phyloP scores from a whole-genome alignment of 257 asterid species.

The Solanum dulcamara region DNA sequence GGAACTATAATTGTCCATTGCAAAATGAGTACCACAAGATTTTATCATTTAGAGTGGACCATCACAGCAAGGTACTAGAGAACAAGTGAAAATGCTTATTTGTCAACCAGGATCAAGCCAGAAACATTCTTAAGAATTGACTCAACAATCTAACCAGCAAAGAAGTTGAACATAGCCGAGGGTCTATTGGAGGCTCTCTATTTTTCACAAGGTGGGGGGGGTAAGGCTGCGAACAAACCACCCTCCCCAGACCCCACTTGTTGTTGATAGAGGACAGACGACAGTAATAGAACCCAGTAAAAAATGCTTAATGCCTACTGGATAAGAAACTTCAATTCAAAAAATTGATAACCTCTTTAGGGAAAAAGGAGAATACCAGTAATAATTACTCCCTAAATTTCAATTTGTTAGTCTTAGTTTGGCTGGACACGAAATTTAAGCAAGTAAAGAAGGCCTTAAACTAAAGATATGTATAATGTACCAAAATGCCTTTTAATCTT shows the following conservation, averaged over 20 bases:
- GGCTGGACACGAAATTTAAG: too few species aligned
- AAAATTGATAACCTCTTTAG: neutral
- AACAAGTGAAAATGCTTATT: neutral
- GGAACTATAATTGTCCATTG: neutral
- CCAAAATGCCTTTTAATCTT: too few species aligned
- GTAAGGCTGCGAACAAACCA: too few species aligned
- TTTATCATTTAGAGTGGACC: neutral
- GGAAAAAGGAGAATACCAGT: neutral
- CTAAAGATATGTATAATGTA: too few species aligned
- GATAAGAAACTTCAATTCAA: neutral
- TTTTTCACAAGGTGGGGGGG: too few species aligned
- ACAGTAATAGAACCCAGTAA: too few species aligned
- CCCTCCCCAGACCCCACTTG: too few species aligned
- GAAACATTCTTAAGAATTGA: neutral
- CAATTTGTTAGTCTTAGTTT: too few species aligned
- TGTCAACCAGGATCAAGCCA: neutral
- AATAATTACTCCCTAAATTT: neutral
- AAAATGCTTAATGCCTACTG: neutral
- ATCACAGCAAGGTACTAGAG: neutral
- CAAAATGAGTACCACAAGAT: neutral
- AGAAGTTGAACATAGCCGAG: neutral
- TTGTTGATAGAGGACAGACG: too few species aligned
- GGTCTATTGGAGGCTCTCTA: too few species aligned
- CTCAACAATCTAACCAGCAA: neutral
- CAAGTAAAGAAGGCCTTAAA: too few species aligned